Base-by-base conservation (phyloP, 164 flowering plant genomes). In the Magnolia changhungtana region DNA sequence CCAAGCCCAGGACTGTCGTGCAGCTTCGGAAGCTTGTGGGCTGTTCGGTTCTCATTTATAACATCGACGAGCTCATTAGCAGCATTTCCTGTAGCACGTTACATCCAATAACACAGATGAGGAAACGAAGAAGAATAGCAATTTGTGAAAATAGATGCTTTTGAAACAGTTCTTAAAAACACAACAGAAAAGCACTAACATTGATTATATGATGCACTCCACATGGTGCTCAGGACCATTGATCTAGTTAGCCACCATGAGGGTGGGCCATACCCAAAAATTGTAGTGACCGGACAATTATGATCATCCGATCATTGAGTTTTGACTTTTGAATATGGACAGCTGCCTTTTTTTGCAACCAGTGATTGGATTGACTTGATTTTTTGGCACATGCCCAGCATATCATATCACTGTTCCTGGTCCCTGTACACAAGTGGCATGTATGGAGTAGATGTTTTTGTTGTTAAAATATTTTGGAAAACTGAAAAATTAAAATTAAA, bases 1-100 rank as follows among this genome's bases (percentile, higher is more conserved):
- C 95, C 97, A 8, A 92, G 90, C 7, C 98, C 97, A 7, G 96
- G 88, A 78, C 83, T 91, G 77, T 83, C 79, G 8, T 76, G 80
- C 31, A 92, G 84, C 52, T 78, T 69, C 29, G 85, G 77, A 45
- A 92, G 88, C 78, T 88, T 91, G 58, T 78, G 85, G 8, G 87
- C 75, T 13, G 97, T 92, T 75, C 96, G 84, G 68, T 94, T 90
- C 74, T 75, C 78, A 84, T 94, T 94, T 63, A 94, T 89, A 55
- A 89, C 83, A 71, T 86, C 86, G 27, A 92, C 90, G 19, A 94
- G 89, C 69, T 89, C 93, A 72, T 88, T 86, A 9, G 96, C 96
- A 0, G 92, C 86, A 78, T 94, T 94, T 77, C 89, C 98, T 94
- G 88, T 52, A 52, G 19, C 23, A 24, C 20, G 69, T 52, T 10